Evolutionary conservation across 2,329 filamentous ascomycete genomes (phyloP).

Genomic region (Cercospora sojina): DNA sequence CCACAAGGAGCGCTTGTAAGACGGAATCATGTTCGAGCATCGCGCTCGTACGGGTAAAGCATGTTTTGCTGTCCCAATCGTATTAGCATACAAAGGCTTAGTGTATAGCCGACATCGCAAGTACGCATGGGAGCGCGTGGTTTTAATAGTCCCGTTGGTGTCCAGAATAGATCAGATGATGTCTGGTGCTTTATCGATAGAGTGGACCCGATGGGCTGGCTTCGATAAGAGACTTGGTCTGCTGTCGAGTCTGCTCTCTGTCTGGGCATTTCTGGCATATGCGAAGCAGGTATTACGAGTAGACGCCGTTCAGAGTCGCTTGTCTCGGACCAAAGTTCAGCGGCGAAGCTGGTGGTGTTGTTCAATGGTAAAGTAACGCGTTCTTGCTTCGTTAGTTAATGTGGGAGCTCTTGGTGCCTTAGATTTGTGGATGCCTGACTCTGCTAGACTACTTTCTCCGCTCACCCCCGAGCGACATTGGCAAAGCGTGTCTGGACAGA

Average conservation of each 20-base stretch:
- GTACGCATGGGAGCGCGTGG: not conserved
- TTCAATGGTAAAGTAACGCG: not conserved
- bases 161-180: not conserved
- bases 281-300: too few relatives aligned
- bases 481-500: not conserved
- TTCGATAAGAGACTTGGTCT: not conserved
- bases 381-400: not conserved
- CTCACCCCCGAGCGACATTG: conserved; percentile 4
- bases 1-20: not conserved
- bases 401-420: not conserved
- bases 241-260: not conserved
- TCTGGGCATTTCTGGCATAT: not conserved
- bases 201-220: not conserved
- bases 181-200: not conserved
- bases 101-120: not conserved
- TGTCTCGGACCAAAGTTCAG: not conserved
- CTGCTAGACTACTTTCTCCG: not conserved
- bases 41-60: not conserved
- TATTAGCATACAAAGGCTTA: not conserved
- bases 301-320: too few relatives aligned
- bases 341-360: not conserved
- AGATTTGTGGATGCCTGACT: not conserved
- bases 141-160: not conserved
- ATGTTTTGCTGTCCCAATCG: not conserved
- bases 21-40: not conserved